Evolutionary conservation across 495 filamentous ascomycete genomes (phyloP).

Genomic region (Letharia lupina): DNA sequence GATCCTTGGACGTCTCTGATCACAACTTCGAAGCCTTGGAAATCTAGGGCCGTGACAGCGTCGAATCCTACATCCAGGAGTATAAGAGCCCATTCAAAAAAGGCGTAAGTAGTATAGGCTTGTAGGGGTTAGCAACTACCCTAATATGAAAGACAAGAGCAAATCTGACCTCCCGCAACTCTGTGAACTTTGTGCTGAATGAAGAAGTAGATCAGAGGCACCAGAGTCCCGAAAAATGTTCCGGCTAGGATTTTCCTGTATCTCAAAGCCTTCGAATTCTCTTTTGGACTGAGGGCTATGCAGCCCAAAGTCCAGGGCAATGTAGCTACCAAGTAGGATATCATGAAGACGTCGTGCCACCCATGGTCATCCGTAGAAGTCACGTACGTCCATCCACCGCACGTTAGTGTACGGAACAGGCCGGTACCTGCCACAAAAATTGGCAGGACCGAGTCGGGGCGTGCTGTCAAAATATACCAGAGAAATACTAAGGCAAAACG

Average conservation of each 20-base stretch:
- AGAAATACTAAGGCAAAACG: conserved; percentile 85
- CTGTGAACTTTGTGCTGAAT: conserved; percentile 98
- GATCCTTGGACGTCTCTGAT: conserved; percentile 81
- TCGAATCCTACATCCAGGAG: conserved; percentile 95
- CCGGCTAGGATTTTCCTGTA: conserved; percentile 80
- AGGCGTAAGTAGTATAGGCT: conserved; percentile 98
- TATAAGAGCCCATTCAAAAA: conserved; percentile 96
- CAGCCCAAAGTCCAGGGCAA: conserved; percentile 94
- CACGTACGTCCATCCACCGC: conserved; percentile 97
- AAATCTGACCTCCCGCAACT: conserved; percentile 76
- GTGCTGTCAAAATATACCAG: conserved; percentile 83
- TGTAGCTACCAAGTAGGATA: conserved; percentile 90
- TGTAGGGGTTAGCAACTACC: conserved; percentile 20
- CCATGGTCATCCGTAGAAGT: conserved; percentile 97
- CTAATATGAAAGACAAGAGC: neutral
- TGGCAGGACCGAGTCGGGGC: conserved; percentile 62
- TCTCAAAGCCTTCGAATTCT: conserved; percentile 70
- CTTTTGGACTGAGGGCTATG: conserved; percentile 73
- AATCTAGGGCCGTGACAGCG: conserved; percentile 92
- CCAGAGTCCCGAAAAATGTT: conserved; percentile 82
- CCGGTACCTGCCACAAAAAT: conserved; percentile 76
- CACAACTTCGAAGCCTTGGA: conserved; percentile 79
- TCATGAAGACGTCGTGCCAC: conserved; percentile 99
- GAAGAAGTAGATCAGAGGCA: conserved; percentile 92
- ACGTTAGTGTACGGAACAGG: conserved; percentile 82